These are phyloP conservation scores for Pseudoperonospora humuli DNA, from an alignment of 352 stramenopile genomes.

Conservation along the genomic window DNA sequence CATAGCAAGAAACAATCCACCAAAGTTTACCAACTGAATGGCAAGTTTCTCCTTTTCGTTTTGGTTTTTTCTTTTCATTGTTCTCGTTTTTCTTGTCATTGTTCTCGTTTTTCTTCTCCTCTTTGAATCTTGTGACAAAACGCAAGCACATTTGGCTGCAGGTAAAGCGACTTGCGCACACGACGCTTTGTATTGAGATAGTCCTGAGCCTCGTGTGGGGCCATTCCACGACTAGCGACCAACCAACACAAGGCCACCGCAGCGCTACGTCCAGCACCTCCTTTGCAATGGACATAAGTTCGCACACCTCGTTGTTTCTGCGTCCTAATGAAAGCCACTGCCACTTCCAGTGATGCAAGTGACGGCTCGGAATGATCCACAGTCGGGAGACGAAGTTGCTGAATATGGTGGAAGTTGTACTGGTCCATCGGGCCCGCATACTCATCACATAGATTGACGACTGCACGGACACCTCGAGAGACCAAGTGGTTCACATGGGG, in stretches of 20 bases:
- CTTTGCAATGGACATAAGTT: slow-evolving; percentile 96
- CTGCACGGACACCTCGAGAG: slow-evolving; percentile 75
- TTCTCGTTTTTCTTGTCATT: background rate
- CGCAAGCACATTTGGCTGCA: slow-evolving; percentile 80
- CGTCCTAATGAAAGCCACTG: slow-evolving; percentile 86
- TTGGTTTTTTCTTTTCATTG: too few relatives aligned
- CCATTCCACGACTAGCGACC: slow-evolving; percentile 61
- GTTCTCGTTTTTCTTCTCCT: slow-evolving; percentile 3
- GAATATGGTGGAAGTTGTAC: slow-evolving; percentile 87
- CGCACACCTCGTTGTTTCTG: slow-evolving; percentile 75
- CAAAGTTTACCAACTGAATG: too few relatives aligned
- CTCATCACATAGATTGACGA: slow-evolving; percentile 96
- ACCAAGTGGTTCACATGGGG: slow-evolving; percentile 76
- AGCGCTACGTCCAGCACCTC: slow-evolving; percentile 90
- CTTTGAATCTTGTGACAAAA: slow-evolving; percentile 58
- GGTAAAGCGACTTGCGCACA: slow-evolving; percentile 86
- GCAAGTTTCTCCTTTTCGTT: too few relatives aligned
- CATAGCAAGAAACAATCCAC: too few relatives aligned
- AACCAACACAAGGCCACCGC: slow-evolving; percentile 90
- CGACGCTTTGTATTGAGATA: slow-evolving; percentile 84
- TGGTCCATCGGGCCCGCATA: slow-evolving; percentile 83
- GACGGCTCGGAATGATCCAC: slow-evolving; percentile 86
- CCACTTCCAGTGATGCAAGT: slow-evolving; percentile 51
- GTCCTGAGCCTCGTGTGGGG: slow-evolving; percentile 73
- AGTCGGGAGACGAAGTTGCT: slow-evolving; percentile 85